Base-by-base conservation (phyloP, 345 rosid genomes). In the Nasturtium officinale region DNA sequence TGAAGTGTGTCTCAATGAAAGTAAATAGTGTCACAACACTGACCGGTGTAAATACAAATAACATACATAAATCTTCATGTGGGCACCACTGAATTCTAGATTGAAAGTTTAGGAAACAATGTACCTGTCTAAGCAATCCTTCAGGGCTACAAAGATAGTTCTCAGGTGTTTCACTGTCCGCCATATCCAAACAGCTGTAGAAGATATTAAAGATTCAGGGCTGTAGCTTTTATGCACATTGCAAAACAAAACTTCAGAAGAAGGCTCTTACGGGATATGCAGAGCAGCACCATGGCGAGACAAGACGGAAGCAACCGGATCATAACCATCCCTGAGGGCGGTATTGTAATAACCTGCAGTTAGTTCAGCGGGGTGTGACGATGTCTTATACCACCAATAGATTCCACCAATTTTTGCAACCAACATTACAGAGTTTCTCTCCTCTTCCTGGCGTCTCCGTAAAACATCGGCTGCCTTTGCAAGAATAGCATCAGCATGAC, bases 221-320 rank as follows among this genome's bases (percentile, higher is more conserved):
- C 25, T 40, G 72, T 55, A 57, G 72, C 61, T 57, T 70, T 13
- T 28, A 23, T 33, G 38, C 16, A 57, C 17, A 64, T 25, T 4
- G 58, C 47, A 18, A 21, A 79, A 30, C 9, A 43, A 26, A 72
- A 55, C 43, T 53, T 28, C 48, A 33, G 55, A 47, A 32, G 59
- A 57, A 47, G 62, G 52, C 60, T 63, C 87, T 78, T 79, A 87
- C 85, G 85, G 82, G 53, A 87, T 80, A 72, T 87, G 84, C 77
- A 87, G 71, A 76, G 90, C 87, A 61, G 90, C 87, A 75, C 87
- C 85, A 80, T 87, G 84, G 63, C 88, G 88, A 71, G 90, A 87
- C 71, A 87, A 73, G 69, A 87, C 78, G 23, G 87, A 81, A 58
- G 82, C 85, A 28, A 84, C 82, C 55, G 85, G 85, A 77, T 87